A percentile compares a stretch with the other conserved stretches of the same genome.
Conservation (phyloP, 257 asterid genomes). For the Schizonepeta tenuifolia region DNA sequence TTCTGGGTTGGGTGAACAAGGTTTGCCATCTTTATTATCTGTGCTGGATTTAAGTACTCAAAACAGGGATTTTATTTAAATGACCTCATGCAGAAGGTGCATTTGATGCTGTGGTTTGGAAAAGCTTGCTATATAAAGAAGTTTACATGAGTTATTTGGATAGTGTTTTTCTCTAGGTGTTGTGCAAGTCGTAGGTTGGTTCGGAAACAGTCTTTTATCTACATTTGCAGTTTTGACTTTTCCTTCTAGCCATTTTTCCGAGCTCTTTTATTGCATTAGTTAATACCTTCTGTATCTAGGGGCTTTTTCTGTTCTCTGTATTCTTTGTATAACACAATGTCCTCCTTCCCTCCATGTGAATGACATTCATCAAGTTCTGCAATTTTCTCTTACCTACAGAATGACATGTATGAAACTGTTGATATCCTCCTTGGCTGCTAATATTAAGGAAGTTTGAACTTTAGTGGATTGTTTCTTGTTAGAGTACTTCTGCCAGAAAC, state of each 20-base stretch:
- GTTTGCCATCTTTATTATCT: background rate
- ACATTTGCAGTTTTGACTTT: background rate
- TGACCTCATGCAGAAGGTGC: background rate
- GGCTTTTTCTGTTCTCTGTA: background rate
- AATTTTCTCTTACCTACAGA: slow-evolving; percentile 13
- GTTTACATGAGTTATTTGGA: background rate
- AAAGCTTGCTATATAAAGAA: slow-evolving; percentile 19
- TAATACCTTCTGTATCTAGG: background rate
- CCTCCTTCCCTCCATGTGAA: background rate
- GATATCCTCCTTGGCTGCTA: background rate
- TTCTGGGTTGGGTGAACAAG: background rate
- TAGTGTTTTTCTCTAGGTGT: background rate
- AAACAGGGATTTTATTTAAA: background rate
- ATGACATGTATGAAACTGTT: slow-evolving; percentile 22
- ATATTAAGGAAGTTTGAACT: slow-evolving; percentile 8
- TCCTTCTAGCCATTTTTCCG: background rate
- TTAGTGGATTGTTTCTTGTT: slow-evolving; percentile 7
- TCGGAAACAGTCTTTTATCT: background rate
- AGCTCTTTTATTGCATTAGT: background rate
- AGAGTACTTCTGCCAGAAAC: slow-evolving; percentile 16
- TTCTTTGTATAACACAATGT: background rate
- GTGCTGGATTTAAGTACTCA: background rate
- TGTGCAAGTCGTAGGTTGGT: slow-evolving; percentile 10
- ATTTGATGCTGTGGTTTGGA: slow-evolving; percentile 13
- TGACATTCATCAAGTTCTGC: background rate